Base-by-base conservation (phyloP, 2,329 filamentous ascomycete species). In the Neurospora sp. region DNA sequence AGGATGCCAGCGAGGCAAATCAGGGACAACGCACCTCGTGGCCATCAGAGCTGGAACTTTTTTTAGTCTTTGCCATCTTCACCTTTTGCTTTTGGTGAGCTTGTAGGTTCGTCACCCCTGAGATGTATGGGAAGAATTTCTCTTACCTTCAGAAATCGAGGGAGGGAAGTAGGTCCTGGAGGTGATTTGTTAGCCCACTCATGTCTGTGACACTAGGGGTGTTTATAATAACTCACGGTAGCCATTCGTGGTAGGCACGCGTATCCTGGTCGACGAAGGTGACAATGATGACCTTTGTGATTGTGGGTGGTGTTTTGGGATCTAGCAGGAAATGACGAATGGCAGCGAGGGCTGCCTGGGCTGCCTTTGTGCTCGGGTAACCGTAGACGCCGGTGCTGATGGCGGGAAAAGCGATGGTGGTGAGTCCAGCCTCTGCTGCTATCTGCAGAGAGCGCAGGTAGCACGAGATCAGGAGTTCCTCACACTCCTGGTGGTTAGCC, bases 331-430 rank as follows among this genome's bases (percentile, higher is more conserved):
- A 90, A 41, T 80, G 77, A 69, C 85, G 83, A 10, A 89, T 85
- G 1, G 86, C 80, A 39, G 85, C 82, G 68, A 91, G 84, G 1
- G 93, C 96, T 10, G 90, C 85, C n/a, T 83, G 79, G 0, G 93
- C 92, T 0, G 95, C 96, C 52, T 89, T 85, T 0, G 77, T 73
- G 74, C 88, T 91, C 0, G 95, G 95, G 77, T 96, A 98, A 0
- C 92, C 92, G 77, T 97, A 98, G 1, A 97, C 79, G 0, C 95
- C 96, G 0, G 95, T 97, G 77, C 93, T 97, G 71, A 98, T 85
- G 23, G 88, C 90, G 52, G 90, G 88, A 75, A 99, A 97, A 0
- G 92, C 96, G 69, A 98, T 85, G 66, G 87, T 92, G 77, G 84
- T 87, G 75, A 92, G 86, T 1, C 83, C 84, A 69, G 90, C 84